Evolutionary conservation across 1,284 basidiomycete genomes (phyloP).

Genomic region (Irpex sp.): DNA sequence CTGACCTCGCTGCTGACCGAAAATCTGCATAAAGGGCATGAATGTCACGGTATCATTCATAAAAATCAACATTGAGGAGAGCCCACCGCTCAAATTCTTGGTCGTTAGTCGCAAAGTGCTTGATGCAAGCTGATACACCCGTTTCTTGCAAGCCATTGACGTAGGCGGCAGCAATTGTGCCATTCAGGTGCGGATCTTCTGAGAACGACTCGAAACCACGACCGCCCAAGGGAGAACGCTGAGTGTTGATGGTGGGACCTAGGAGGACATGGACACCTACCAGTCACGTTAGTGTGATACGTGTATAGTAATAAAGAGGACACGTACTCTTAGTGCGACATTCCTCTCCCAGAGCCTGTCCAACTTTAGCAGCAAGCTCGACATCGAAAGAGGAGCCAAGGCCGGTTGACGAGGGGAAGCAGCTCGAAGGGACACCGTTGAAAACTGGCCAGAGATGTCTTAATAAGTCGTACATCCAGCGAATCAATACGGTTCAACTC

Average conservation of each 20-base stretch:
- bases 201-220: constrained; percentile 75
- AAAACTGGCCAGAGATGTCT: constrained; percentile 41
- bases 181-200: constrained; percentile 79
- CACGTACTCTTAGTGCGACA: constrained; percentile 70
- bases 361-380: constrained; percentile 66
- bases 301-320: constrained; percentile 69
- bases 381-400: constrained; percentile 78
- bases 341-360: constrained; percentile 67
- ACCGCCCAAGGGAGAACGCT: constrained; percentile 70
- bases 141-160: constrained; percentile 75
- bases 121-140: constrained; percentile 73
- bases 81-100: constrained; percentile 55
- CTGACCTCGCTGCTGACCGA: constrained; percentile 66
- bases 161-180: constrained; percentile 71
- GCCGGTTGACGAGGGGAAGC: constrained; percentile 65
- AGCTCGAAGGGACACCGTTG: constrained; percentile 56
- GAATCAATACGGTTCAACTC: constrained; percentile 22
- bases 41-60: too few species aligned
- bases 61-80: too few species aligned
- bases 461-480: neutral
- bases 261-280: constrained; percentile 52
- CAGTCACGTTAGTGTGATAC: constrained; percentile 54
- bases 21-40: constrained; percentile 40
- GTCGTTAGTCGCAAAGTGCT: constrained; percentile 70
- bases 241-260: constrained; percentile 65